These are phyloP conservation scores for Alternaria brassicae DNA, from an alignment of 2,329 filamentous ascomycete genomes.

Conservation along the genomic window DNA sequence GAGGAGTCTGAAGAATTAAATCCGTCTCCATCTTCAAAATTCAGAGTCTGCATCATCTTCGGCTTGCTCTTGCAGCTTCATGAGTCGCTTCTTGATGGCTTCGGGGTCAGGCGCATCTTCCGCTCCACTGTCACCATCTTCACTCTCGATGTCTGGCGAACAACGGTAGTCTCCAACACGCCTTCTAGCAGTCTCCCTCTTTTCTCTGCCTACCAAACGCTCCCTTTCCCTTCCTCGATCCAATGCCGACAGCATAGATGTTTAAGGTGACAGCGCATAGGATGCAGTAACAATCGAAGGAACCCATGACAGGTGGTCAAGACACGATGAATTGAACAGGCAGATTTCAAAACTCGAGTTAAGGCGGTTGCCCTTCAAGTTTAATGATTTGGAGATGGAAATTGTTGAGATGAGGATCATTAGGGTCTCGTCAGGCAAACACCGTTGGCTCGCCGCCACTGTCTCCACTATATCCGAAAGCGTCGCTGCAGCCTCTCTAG, in stretches of 20 bases:
- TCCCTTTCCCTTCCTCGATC: slow-evolving; percentile 10
- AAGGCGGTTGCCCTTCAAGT: too few species aligned
- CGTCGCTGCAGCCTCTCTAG: not conserved
- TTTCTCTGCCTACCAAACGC: slow-evolving; percentile 9
- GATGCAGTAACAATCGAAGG: slow-evolving; percentile 31
- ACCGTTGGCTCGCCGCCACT: slow-evolving; percentile 2
- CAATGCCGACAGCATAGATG: slow-evolving; percentile 6
- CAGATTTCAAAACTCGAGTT: too few species aligned
- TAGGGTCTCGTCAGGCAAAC: not conserved
- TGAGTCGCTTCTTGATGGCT: not conserved
- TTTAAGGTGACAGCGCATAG: slow-evolving; percentile 22
- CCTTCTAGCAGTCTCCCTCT: too few species aligned
- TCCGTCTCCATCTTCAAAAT: not conserved
- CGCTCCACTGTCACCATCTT: not conserved
- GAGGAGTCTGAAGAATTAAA: not conserved
- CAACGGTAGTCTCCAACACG: not conserved
- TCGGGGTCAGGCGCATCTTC: slow-evolving; percentile 3
- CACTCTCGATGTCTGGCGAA: not conserved
- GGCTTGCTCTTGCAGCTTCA: not conserved
- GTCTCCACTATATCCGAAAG: not conserved
- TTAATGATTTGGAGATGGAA: not conserved
- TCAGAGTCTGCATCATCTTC: slow-evolving; percentile 2
- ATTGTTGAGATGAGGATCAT: not conserved
- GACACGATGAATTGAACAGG: too few species aligned
- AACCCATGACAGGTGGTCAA: too few species aligned